Evolutionary conservation across 1,284 basidiomycete species (phyloP).

Genomic region (Rhizoctonia solani): DNA sequence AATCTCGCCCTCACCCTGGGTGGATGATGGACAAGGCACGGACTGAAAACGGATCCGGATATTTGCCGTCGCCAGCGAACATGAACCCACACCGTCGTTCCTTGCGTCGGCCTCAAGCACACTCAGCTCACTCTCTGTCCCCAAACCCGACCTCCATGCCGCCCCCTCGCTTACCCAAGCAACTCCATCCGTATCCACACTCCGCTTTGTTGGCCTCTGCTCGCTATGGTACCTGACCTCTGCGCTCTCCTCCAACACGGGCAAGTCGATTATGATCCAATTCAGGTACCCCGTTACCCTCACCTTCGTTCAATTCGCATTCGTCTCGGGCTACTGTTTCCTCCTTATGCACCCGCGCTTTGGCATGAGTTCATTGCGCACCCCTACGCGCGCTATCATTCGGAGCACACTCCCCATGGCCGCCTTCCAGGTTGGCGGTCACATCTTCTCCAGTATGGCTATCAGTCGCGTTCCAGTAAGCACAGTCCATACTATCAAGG

Average conservation of each 20-base stretch:
- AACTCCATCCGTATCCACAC: slow-evolving; percentile 36
- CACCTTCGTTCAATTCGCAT: slow-evolving; percentile 97
- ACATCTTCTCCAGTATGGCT: slow-evolving; percentile 95
- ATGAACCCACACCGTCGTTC: neutral
- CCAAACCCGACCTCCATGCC: neutral
- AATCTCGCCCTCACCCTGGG: neutral
- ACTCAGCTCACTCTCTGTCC: neutral
- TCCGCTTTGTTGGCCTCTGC: slow-evolving; percentile 59
- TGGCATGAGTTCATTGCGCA: slow-evolving; percentile 66
- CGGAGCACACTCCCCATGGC: slow-evolving; percentile 58
- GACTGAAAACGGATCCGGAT: neutral
- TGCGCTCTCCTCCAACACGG: slow-evolving; percentile 86
- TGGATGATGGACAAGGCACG: slow-evolving; percentile 32
- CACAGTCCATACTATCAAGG: slow-evolving; percentile 99
- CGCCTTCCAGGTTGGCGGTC: slow-evolving; percentile 80
- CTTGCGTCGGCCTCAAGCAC: slow-evolving; percentile 15
- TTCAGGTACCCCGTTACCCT: slow-evolving; percentile 89
- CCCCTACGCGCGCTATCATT: slow-evolving; percentile 71
- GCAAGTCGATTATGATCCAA: slow-evolving; percentile 83
- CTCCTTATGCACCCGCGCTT: slow-evolving; percentile 75
- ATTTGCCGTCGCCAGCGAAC: slow-evolving; percentile 24
- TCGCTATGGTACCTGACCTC: slow-evolving; percentile 82
- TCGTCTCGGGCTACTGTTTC: slow-evolving; percentile 85
- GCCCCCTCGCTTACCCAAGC: slow-evolving; percentile 11
- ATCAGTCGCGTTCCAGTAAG: slow-evolving; percentile 95